Evolutionary conservation across 306 rosid species (phyloP), one percentile per base, ranked within the genome.

Genomic region (Dalbergia cultrata): DNA sequence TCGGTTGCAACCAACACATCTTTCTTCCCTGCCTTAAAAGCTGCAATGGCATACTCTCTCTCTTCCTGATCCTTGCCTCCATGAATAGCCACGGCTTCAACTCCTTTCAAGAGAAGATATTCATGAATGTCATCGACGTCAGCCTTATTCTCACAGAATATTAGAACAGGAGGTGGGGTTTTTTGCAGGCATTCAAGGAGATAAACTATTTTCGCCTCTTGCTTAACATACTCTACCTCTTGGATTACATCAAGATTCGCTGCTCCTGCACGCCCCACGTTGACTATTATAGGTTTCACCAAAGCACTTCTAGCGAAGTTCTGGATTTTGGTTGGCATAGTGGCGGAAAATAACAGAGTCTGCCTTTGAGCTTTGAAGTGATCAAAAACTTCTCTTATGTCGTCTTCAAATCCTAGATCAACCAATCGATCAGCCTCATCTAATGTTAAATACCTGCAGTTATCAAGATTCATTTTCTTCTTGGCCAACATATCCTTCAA

Each of bases 1-100:
- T 54, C 60, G 5, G 60, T 54, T n/a, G 60, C 60, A n/a, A 54
- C 60, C 60, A 54, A 54, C 22, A 54, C 60, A 54, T 54, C 60
- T 54, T 54, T 54, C 60, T 54, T 54, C n/a, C 60, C 60, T 7
- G 60, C 60, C 26, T 54, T 54, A 54, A 54, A 54, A 54, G 60
- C 60, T 18, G 60, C 19, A 17, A 54, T 54, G 26, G 60, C 60
- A 54, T 87, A 84, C 81, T 90, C 94, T 82, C 92, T 90, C 72
- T 88, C 97, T 71, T 88, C 94, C 84, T 92, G 97, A 86, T 90
- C 94, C 77, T 90, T 92, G 60, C 97, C 97, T 82, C 94, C 92
- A 74, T 92, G 97, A 75, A 92, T 77, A 76, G 97, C 90, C 87
- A 92, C 92, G 21, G 91, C 94, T 88, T 89, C 94, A 4, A 92